Conservation (phyloP, 371 early-diverging fungal genomes). For the Circinella minor region DNA sequence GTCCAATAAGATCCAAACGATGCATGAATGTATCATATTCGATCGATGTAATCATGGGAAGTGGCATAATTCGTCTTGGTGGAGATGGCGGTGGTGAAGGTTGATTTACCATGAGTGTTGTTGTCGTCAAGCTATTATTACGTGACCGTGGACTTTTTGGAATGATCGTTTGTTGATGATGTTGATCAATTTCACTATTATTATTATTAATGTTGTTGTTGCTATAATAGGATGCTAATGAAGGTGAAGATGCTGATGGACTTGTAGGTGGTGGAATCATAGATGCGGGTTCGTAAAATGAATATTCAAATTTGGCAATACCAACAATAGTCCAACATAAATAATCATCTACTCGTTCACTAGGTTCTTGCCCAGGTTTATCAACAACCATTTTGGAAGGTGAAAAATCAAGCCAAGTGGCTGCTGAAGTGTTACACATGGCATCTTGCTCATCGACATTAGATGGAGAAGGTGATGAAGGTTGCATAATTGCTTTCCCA, state of each 20-base stretch:
- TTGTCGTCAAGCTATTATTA: not conserved
- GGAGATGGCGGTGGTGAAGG: conserved; percentile 44
- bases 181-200: conserved; percentile 10
- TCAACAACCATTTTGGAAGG: conserved; percentile 23
- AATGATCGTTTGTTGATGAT: conserved; percentile 11
- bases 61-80: conserved; percentile 45
- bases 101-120: not conserved
- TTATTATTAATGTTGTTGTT: not conserved
- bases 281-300: conserved; percentile 19
- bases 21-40: conserved; percentile 30
- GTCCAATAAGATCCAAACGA: conserved; percentile 32
- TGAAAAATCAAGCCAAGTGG: conserved; percentile 42
- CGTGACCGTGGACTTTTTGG: conserved; percentile 2
- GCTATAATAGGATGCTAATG: too few species aligned
- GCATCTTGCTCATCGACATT: conserved; percentile 10
- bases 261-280: not conserved
- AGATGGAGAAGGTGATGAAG: not conserved
- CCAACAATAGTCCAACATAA: conserved; percentile 90
- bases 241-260: not conserved
- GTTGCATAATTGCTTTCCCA: conserved; percentile 26
- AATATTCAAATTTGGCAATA: conserved; percentile 58
- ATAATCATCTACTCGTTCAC: conserved; percentile 69
- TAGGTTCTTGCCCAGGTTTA: conserved; percentile 9
- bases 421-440: conserved; percentile 16
- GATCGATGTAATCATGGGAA: conserved; percentile 35